phyloP scores from a whole-genome alignment of 441 rosid genomes.

The Biscutella auriculata region DNA sequence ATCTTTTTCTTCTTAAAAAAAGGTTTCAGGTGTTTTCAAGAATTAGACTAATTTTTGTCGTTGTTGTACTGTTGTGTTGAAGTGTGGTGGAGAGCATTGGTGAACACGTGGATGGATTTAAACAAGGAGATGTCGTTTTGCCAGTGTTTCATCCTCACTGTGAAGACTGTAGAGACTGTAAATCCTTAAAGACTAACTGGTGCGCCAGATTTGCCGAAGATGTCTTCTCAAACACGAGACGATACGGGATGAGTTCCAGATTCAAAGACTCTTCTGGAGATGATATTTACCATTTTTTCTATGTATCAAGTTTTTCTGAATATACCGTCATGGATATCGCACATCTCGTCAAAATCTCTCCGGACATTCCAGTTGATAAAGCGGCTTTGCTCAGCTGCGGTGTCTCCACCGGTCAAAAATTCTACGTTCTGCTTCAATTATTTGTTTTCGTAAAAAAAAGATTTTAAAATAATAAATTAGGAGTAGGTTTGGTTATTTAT shows the following conservation, averaged over 20 bases:
- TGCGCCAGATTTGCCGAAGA: slow-evolving; percentile 21
- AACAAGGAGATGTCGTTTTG: slow-evolving; percentile 39
- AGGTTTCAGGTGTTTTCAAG: too few relatives aligned
- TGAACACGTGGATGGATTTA: slow-evolving; percentile 36
- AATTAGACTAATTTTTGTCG: too few relatives aligned
- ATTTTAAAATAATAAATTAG: not conserved
- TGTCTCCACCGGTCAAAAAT: slow-evolving; percentile 48
- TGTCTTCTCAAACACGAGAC: slow-evolving; percentile 14
- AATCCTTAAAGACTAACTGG: slow-evolving; percentile 38
- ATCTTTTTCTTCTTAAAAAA: too few relatives aligned
- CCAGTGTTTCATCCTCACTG: slow-evolving; percentile 42
- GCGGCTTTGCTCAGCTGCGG: slow-evolving; percentile 56
- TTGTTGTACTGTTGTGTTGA: too few relatives aligned
- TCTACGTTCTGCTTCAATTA: slow-evolving; percentile 23
- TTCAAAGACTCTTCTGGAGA: slow-evolving; percentile 47
- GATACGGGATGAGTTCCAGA: slow-evolving; percentile 37
- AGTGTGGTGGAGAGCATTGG: slow-evolving; percentile 69
- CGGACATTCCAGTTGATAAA: slow-evolving; percentile 28
- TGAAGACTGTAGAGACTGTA: slow-evolving; percentile 38
- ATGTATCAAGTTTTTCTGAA: slow-evolving; percentile 51
- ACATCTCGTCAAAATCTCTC: slow-evolving; percentile 35
- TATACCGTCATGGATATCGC: slow-evolving; percentile 51
- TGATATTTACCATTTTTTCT: slow-evolving; percentile 33
- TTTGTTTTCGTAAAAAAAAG: not conserved
- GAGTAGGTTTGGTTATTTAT: not conserved